Base-by-base conservation (phyloP, 176 grass and related monocot species). In the Musa troglodytarum region DNA sequence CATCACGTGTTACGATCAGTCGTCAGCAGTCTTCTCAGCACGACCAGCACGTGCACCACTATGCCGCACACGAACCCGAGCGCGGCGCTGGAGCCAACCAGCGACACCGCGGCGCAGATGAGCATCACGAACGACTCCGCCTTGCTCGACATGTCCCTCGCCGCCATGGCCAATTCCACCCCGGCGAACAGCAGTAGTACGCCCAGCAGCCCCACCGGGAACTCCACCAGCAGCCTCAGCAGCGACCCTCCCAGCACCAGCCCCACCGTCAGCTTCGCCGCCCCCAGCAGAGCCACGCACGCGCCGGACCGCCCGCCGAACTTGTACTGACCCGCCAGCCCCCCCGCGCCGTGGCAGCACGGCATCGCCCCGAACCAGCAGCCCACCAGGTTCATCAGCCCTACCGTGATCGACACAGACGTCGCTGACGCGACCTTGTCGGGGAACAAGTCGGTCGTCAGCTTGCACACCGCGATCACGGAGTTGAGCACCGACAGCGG, bases 281-380 rank as follows among this genome's bases (percentile, higher is more conserved):
- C 87, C 75, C 90, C 93, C 8, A 96, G 85, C 50, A 70, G 82
- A 13, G 93, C 87, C 79, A 92, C 90, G 82, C 86, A 90, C 17
- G 65, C 85, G 25, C 93, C 87, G 61, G 83, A 85, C 25, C 93
- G 78, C 1, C 87, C 88, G 13, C 90, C 93, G 66, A 97, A 97
- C 76, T 69, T 86, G 84, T 93, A 90, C 82, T 93, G 88, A 13
- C 93, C 90, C 26, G 93, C 93, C 74, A 96, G 81, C 9, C 93
- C 90, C 8, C 93, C 93, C 0, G 90, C 90, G 10, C 90, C 93
- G 62, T 96, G 93, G 83, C 90, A 96, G 74, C 89, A 92, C 53
- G 93, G 93, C 93, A 96, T 96, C 55, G 87, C 93, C 23, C 89
- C 93, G 74, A 96, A 96, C 89, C 93, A 96, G 81, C 93, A 90